Conservation (phyloP, 1,139 yeast genomes). For the Suhomyces coccinellae region DNA sequence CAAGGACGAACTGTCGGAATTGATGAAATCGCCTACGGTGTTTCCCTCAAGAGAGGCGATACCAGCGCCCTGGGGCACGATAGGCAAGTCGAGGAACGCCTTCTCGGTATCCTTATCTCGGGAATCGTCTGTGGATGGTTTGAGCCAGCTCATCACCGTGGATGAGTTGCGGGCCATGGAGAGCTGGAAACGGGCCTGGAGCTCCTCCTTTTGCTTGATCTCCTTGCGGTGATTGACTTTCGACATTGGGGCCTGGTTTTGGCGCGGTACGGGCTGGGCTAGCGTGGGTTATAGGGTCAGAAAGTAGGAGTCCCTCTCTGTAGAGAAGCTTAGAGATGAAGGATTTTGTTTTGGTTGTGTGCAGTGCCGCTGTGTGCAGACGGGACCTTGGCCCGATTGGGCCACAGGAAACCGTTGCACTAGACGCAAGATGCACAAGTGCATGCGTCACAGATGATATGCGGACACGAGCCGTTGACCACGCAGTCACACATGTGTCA, state of each 20-base stretch:
- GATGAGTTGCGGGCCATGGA: slow-evolving; percentile 39
- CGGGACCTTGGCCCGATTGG: too few species aligned
- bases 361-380: not conserved
- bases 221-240: slow-evolving; percentile 40
- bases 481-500: not conserved
- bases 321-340: not conserved
- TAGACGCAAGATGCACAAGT: not conserved
- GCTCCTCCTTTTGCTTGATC: slow-evolving; percentile 47
- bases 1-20: slow-evolving; percentile 11
- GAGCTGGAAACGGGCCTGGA: slow-evolving; percentile 50
- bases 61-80: slow-evolving; percentile 48
- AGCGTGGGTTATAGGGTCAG: too few species aligned
- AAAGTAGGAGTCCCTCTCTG: not conserved
- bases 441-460: not conserved
- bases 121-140: slow-evolving; percentile 15
- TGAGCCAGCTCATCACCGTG: slow-evolving; percentile 46
- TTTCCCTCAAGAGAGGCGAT: slow-evolving; percentile 23
- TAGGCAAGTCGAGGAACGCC: slow-evolving; percentile 42
- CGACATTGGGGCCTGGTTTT: slow-evolving; percentile 19
- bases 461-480: not conserved
- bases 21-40: slow-evolving; percentile 36
- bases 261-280: too few species aligned
- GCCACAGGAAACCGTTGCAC: not conserved
- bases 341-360: not conserved
- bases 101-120: slow-evolving; percentile 9